Evolutionary conservation across 2,329 filamentous ascomycete genomes (phyloP).

Genomic region (Calycina marina): DNA sequence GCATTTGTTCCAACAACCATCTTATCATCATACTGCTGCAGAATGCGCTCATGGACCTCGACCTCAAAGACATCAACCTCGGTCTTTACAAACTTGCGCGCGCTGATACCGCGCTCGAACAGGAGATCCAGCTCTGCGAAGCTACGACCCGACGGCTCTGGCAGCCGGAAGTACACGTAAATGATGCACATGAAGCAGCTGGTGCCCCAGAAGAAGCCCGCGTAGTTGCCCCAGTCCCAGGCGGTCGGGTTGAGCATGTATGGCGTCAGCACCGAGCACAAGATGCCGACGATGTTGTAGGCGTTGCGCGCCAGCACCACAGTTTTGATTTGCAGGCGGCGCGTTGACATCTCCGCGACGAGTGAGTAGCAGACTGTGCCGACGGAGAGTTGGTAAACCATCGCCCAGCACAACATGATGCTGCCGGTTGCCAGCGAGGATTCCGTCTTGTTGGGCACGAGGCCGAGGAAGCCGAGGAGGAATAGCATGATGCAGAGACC

Average conservation of each 20-base stretch:
- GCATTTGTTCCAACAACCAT: too few species aligned
- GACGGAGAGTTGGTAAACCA: slow-evolving; percentile 75
- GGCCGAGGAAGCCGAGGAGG: slow-evolving; percentile 58
- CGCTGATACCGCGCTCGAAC: slow-evolving; percentile 53
- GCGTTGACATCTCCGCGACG: slow-evolving; percentile 70
- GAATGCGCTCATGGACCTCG: slow-evolving; percentile 10
- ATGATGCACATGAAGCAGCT: slow-evolving; percentile 39
- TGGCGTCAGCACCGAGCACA: slow-evolving; percentile 69
- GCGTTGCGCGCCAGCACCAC: slow-evolving; percentile 73
- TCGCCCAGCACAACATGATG: slow-evolving; percentile 72
- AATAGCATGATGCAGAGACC: slow-evolving; percentile 47
- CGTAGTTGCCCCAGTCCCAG: slow-evolving; percentile 80
- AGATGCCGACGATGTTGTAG: slow-evolving; percentile 58
- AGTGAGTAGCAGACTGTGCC: slow-evolving; percentile 84
- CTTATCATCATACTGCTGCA: slow-evolving; percentile 43
- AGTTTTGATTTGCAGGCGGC: slow-evolving; percentile 79
- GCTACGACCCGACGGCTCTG: slow-evolving; percentile 64
- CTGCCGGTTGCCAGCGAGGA: slow-evolving; percentile 20
- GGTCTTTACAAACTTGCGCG: slow-evolving; percentile 23
- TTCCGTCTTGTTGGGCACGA: slow-evolving; percentile 16
- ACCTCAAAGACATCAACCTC: slow-evolving; percentile 19
- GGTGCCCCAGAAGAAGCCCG: slow-evolving; percentile 63
- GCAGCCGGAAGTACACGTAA: slow-evolving; percentile 68
- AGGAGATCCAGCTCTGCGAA: slow-evolving; percentile 79
- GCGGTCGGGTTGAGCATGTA: slow-evolving; percentile 84